A percentile compares a stretch with the other conserved stretches of the same genome.
Conservation (phyloP, 2,329 filamentous ascomycete species). For the Penicillium sp. region DNA sequence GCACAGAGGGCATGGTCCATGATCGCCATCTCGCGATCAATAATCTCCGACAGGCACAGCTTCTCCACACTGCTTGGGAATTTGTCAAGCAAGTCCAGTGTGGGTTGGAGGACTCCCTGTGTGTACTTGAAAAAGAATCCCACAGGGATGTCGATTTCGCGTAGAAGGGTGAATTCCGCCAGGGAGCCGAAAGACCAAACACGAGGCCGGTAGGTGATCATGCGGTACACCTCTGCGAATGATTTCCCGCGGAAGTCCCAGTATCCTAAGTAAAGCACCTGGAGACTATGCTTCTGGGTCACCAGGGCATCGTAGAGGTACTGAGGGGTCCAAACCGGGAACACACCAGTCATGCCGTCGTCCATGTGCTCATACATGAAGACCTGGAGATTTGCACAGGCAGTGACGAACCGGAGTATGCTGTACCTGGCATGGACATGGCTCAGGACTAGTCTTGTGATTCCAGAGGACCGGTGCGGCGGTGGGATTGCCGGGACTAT, state of each 20-base stretch:
- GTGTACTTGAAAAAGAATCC: background rate
- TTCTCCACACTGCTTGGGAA: background rate
- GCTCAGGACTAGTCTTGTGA: background rate
- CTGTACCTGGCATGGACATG: background rate
- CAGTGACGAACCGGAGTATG: background rate
- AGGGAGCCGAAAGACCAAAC: background rate
- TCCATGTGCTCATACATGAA: too few relatives aligned
- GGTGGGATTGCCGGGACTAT: too few relatives aligned
- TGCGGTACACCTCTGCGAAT: too few relatives aligned
- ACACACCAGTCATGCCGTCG: too few relatives aligned
- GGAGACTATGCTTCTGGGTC: background rate
- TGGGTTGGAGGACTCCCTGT: too few relatives aligned
- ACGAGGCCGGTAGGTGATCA: too few relatives aligned
- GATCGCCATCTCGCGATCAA: too few relatives aligned
- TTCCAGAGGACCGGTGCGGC: background rate
- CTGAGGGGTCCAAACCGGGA: background rate
- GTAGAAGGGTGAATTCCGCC: background rate
- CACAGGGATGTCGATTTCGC: background rate
- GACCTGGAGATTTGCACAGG: background rate
- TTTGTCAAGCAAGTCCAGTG: background rate
- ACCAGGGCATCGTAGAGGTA: background rate
- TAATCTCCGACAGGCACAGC: background rate
- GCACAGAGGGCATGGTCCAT: too few relatives aligned
- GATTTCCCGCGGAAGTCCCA: background rate
- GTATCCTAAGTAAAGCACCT: background rate